These are phyloP conservation scores for Hypocrella siamensis DNA, from an alignment of 2,329 filamentous ascomycete species.

Conservation along the genomic window DNA sequence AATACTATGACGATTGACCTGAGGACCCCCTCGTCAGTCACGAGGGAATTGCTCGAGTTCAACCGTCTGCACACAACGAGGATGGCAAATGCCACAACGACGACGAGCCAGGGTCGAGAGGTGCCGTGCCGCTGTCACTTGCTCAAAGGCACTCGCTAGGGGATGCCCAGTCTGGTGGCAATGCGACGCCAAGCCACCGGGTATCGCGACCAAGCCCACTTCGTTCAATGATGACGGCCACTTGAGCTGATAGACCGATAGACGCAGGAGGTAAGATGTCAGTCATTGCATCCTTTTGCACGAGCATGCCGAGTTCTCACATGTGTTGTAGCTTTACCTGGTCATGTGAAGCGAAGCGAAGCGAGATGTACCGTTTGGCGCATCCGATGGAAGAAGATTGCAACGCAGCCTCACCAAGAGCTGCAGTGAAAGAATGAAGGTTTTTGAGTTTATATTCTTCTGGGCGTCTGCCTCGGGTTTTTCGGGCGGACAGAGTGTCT, in stretches of 20 bases:
- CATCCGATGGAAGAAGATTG: too few relatives aligned
- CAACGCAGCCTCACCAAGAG: too few relatives aligned
- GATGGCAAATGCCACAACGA: slow-evolving; percentile 23
- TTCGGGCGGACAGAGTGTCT: too few relatives aligned
- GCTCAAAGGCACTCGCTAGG: slow-evolving; percentile 31
- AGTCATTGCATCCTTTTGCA: too few relatives aligned
- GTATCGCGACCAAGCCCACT: slow-evolving; percentile 50
- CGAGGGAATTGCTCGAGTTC: slow-evolving; percentile 69
- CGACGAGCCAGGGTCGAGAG: slow-evolving; percentile 25
- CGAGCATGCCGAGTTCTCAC: too few relatives aligned
- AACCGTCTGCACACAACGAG: slow-evolving; percentile 26
- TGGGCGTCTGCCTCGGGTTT: too few relatives aligned
- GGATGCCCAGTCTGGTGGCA: slow-evolving; percentile 28
- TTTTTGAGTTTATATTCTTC: too few relatives aligned
- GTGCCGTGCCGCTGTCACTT: slow-evolving; percentile 27
- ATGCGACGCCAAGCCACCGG: slow-evolving; percentile 27
- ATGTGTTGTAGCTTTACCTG: too few relatives aligned
- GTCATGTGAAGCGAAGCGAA: too few relatives aligned
- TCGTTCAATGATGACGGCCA: slow-evolving; percentile 50
- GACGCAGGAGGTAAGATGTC: slow-evolving; percentile 13
- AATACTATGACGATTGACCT: slow-evolving; percentile 92
- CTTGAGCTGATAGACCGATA: slow-evolving; percentile 28
- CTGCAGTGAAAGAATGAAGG: too few relatives aligned
- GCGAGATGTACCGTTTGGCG: too few relatives aligned
- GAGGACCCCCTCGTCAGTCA: slow-evolving; percentile 69